These are phyloP conservation scores for Hanseniaspora hatyaiensis DNA, from an alignment of 805 yeast genomes.

Conservation along the genomic window DNA sequence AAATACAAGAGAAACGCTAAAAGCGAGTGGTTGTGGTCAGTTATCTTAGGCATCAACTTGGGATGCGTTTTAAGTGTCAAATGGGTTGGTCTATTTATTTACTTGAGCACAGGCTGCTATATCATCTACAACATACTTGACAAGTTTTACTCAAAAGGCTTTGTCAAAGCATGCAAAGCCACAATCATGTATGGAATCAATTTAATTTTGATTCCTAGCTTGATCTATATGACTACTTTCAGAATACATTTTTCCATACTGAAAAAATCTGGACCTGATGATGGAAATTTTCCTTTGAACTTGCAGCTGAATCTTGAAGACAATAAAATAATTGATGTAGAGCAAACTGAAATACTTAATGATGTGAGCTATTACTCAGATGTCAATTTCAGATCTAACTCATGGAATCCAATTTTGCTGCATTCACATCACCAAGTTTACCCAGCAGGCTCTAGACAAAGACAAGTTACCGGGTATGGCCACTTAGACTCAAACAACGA, in stretches of 20 bases:
- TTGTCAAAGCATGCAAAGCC: conserved; percentile 37
- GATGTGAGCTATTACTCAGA: conserved; percentile 47
- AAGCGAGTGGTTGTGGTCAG: conserved; percentile 62
- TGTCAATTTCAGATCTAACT: conserved; percentile 46
- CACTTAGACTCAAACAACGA: conserved; percentile 64
- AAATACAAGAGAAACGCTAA: conserved; percentile 45
- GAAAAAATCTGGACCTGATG: conserved; percentile 81
- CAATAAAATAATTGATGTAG: conserved; percentile 38
- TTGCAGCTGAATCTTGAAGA: conserved; percentile 78
- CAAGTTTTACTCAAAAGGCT: conserved; percentile 54
- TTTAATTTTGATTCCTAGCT: conserved; percentile 59
- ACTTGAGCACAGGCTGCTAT: conserved; percentile 49
- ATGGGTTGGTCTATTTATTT: conserved; percentile 72
- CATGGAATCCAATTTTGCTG: conserved; percentile 58
- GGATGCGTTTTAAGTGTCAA: conserved; percentile 79
- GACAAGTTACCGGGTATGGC: conserved; percentile 69
- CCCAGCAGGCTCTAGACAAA: conserved; percentile 69
- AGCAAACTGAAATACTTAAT: conserved; percentile 45
- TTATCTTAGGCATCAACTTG: conserved; percentile 51
- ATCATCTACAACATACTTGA: conserved; percentile 41
- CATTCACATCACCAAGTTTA: conserved; percentile 65
- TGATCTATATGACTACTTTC: conserved; percentile 61
- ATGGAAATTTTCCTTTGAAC: conserved; percentile 77
- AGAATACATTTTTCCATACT: conserved; percentile 69
- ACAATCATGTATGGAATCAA: conserved; percentile 25